Percentiles rank a stretch among this genome's conserved stretches.
phyloP scores from a whole-genome alignment of 768 basidiomycete genomes.

The Harrya chromipes region DNA sequence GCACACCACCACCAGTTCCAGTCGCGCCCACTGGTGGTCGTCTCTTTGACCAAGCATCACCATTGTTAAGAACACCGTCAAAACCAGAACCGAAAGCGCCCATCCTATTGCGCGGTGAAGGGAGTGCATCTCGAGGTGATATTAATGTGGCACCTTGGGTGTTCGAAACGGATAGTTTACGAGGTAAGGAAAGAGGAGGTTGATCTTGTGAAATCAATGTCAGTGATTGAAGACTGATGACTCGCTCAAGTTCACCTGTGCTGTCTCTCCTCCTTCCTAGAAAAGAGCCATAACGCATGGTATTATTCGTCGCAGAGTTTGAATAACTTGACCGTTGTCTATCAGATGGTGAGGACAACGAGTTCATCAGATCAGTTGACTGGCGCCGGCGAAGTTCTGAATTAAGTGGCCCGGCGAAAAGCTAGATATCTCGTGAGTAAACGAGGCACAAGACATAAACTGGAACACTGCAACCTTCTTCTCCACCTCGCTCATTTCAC shows the following conservation, averaged over 20 bases:
- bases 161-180: constrained; percentile 68
- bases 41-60: constrained; percentile 70
- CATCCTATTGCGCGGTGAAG: constrained; percentile 64
- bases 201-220: constrained; percentile 46
- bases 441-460: constrained; percentile 9
- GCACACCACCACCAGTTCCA: constrained; percentile 37
- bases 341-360: constrained; percentile 56
- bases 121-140: constrained; percentile 58
- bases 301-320: constrained; percentile 45
- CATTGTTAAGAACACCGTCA: constrained; percentile 66
- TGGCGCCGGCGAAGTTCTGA: constrained; percentile 86
- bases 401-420: constrained; percentile 77
- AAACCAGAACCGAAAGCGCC: constrained; percentile 58
- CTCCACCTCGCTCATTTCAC: constrained; percentile 79
- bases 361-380: constrained; percentile 67
- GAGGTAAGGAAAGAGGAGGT: constrained; percentile 49
- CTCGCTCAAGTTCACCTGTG: constrained; percentile 44
- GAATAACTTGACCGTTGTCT: constrained; percentile 56
- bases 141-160: constrained; percentile 46
- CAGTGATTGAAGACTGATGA: constrained; percentile 1
- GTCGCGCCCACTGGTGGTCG: constrained; percentile 55
- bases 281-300: constrained; percentile 61
- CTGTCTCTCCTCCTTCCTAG: constrained; percentile 64
- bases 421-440: constrained; percentile 45
- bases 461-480: constrained; percentile 65